phyloP scores from a whole-genome alignment of 2,329 filamentous ascomycete genomes.

The Lachnellula willkommii region DNA sequence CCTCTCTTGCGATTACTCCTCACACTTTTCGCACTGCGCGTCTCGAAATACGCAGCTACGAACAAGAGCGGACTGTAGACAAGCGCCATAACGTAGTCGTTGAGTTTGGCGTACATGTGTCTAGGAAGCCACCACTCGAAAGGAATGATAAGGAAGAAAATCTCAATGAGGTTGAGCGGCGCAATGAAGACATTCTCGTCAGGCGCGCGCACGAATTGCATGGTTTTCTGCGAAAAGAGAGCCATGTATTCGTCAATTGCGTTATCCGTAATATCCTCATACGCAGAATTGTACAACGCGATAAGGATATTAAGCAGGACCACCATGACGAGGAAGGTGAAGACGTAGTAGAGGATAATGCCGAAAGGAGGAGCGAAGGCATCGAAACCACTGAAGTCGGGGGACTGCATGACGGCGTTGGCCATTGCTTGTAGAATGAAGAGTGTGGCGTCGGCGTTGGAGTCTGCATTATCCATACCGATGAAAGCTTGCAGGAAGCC shows the following conservation, averaged over 20 bases:
- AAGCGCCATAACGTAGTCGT: constrained; percentile 80
- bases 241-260: constrained; percentile 94
- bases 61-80: constrained; percentile 82
- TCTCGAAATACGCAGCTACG: constrained; percentile 69
- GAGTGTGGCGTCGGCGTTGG: constrained; percentile 59
- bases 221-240: constrained; percentile 86
- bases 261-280: constrained; percentile 76
- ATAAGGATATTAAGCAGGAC: constrained; percentile 92
- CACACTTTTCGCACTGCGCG: constrained; percentile 59
- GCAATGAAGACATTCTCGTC: constrained; percentile 98
- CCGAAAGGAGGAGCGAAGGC: constrained; percentile 90
- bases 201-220: constrained; percentile 93
- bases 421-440: constrained; percentile 80
- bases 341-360: constrained; percentile 92
- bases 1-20: constrained; percentile 69
- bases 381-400: constrained; percentile 85
- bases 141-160: constrained; percentile 69
- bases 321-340: constrained; percentile 96
- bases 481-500: constrained; percentile 93
- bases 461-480: constrained; percentile 78
- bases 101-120: constrained; percentile 68
- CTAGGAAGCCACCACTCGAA: constrained; percentile 96
- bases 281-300: constrained; percentile 92
- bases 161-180: constrained; percentile 89
- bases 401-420: constrained; percentile 86